Conservation (phyloP, 768 basidiomycete genomes). For the Baorangia bicolor region DNA sequence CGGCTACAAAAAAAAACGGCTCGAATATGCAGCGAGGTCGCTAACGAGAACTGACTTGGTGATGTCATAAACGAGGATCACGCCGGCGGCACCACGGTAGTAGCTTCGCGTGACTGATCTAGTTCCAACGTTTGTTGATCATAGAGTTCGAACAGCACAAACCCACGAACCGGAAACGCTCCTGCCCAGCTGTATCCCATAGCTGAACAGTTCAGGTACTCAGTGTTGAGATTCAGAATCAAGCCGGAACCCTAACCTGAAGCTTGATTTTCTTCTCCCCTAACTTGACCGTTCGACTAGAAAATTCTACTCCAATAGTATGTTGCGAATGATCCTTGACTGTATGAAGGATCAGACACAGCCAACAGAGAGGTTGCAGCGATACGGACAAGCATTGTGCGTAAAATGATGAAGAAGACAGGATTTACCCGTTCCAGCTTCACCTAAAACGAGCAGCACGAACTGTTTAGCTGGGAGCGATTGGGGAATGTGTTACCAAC, state of each 20-base stretch:
- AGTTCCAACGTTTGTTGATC: slow-evolving; percentile 14
- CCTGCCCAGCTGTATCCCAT: slow-evolving; percentile 98
- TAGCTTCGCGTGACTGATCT: slow-evolving; percentile 94
- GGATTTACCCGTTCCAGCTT: slow-evolving; percentile 96
- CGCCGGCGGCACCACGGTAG: slow-evolving; percentile 92
- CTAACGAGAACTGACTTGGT: slow-evolving; percentile 56
- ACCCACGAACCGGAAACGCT: slow-evolving; percentile 73
- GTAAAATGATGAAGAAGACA: slow-evolving; percentile 96
- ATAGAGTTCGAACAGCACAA: slow-evolving; percentile 1
- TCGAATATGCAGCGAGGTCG: not conserved
- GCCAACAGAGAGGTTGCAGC: not conserved
- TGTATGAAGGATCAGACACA: slow-evolving; percentile 33
- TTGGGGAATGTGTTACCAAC: slow-evolving; percentile 15
- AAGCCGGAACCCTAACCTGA: slow-evolving; percentile 58
- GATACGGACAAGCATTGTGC: slow-evolving; percentile 85
- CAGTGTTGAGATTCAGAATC: slow-evolving; percentile 3
- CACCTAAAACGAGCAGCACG: slow-evolving; percentile 51
- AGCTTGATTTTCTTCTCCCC: slow-evolving; percentile 95
- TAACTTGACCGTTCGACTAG: slow-evolving; percentile 87
- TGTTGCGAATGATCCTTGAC: slow-evolving; percentile 97
- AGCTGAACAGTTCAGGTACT: slow-evolving; percentile 48
- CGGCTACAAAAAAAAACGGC: slow-evolving; percentile 55
- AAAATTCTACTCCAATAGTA: slow-evolving; percentile 98
- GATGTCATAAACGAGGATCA: slow-evolving; percentile 91
- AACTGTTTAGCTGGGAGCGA: slow-evolving; percentile 5